phyloP scores from a whole-genome alignment of 2,329 filamentous ascomycete genomes.

The Aspergillus glaucus region DNA sequence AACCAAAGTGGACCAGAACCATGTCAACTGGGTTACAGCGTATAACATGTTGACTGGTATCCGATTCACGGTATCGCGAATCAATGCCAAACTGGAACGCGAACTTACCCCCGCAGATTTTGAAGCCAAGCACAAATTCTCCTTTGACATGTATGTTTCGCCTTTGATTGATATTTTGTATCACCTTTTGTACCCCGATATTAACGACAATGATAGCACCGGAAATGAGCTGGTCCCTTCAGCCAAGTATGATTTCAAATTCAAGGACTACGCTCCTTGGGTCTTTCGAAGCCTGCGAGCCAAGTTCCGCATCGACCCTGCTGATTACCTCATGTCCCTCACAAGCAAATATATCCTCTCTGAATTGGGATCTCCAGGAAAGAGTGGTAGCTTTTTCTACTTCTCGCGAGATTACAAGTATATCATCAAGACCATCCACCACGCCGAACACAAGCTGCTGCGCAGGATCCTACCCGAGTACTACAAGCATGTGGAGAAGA shows the following conservation, averaged over 20 bases:
- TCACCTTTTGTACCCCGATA: slow-evolving; percentile 13
- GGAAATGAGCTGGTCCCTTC: slow-evolving; percentile 96
- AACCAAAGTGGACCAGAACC: slow-evolving; percentile 94
- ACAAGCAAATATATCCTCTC: slow-evolving; percentile 98
- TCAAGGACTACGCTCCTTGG: slow-evolving; percentile 99
- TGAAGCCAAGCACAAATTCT: slow-evolving; percentile 91
- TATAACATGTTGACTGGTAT: slow-evolving; percentile 99
- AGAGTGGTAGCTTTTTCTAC: slow-evolving; percentile 99
- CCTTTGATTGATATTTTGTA: slow-evolving; percentile 22
- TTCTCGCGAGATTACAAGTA: slow-evolving; percentile 99
- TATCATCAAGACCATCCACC: slow-evolving; percentile 99
- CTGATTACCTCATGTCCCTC: slow-evolving; percentile 95
- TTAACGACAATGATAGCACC: slow-evolving; percentile 52
- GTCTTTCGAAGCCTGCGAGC: slow-evolving; percentile 88
- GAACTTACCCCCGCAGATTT: slow-evolving; percentile 88
- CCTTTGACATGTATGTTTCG: slow-evolving; percentile 81
- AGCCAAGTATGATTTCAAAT: slow-evolving; percentile 99
- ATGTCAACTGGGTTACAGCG: slow-evolving; percentile 94
- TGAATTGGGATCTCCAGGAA: slow-evolving; percentile 91
- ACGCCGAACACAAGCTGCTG: slow-evolving; percentile 61
- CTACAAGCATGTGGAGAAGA: slow-evolving; percentile 83
- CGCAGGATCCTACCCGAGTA: slow-evolving; percentile 66
- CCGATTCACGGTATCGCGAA: slow-evolving; percentile 89
- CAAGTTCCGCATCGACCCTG: slow-evolving; percentile 86
- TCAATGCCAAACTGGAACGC: slow-evolving; percentile 92